Evolutionary conservation across 768 basidiomycete genomes (phyloP).

Genomic region (Boletus reticulatus): DNA sequence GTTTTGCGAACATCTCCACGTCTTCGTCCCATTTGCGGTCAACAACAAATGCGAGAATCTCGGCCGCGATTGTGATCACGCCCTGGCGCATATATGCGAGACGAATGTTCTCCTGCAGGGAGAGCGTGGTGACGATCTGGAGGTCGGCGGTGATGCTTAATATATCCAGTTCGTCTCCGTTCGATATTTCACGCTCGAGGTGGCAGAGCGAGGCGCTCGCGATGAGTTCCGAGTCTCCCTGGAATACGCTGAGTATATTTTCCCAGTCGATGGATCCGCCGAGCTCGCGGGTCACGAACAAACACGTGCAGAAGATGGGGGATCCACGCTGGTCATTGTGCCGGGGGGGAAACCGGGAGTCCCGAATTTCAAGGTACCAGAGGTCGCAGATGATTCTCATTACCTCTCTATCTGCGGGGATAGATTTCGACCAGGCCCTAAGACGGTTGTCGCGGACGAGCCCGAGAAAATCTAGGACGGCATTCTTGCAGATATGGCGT

Average conservation of each 20-base stretch:
- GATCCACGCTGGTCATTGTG: slow-evolving; percentile 26
- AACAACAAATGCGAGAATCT: slow-evolving; percentile 20
- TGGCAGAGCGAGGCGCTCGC: slow-evolving; percentile 23
- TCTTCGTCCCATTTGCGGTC: slow-evolving; percentile 13
- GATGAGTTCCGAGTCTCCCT: slow-evolving; percentile 15
- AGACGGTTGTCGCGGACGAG: slow-evolving; percentile 24
- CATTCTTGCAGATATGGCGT: slow-evolving; percentile 22
- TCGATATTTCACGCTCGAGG: slow-evolving; percentile 23
- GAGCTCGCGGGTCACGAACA: slow-evolving; percentile 25
- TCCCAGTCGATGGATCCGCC: slow-evolving; percentile 17
- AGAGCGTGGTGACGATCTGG: slow-evolving; percentile 23
- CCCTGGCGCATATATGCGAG: slow-evolving; percentile 21
- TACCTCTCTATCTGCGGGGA: slow-evolving; percentile 21
- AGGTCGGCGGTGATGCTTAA: slow-evolving; percentile 28
- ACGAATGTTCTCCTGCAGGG: slow-evolving; percentile 16
- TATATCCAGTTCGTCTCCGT: slow-evolving; percentile 13
- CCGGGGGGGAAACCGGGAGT: slow-evolving; percentile 22
- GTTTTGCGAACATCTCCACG: slow-evolving; percentile 10
- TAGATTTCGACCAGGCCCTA: slow-evolving; percentile 22
- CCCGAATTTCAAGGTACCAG: slow-evolving; percentile 26
- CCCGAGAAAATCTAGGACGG: slow-evolving; percentile 27
- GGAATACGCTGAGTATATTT: slow-evolving; percentile 22
- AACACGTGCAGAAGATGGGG: slow-evolving; percentile 24
- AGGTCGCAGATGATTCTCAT: slow-evolving; percentile 28
- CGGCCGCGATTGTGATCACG: slow-evolving; percentile 18